phyloP scores from a whole-genome alignment of 2,329 filamentous ascomycete species.

The Cercospora zeina region DNA sequence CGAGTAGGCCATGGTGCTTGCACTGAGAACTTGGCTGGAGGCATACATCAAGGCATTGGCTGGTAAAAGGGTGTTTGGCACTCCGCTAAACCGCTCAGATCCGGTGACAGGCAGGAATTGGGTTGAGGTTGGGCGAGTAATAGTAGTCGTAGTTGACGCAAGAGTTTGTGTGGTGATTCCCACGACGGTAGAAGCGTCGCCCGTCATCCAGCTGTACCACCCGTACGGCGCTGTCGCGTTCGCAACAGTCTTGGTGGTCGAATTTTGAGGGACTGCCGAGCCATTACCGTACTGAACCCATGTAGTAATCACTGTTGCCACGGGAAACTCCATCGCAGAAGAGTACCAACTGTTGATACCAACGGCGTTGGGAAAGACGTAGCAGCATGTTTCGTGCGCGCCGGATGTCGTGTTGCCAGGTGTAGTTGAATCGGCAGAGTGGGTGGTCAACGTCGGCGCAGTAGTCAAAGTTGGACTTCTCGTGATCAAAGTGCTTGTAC shows the following conservation, averaged over 20 bases:
- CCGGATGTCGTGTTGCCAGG: not conserved
- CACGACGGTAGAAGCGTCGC: conserved; percentile 1
- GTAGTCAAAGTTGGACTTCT: not conserved
- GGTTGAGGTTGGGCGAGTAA: not conserved
- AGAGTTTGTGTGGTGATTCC: not conserved
- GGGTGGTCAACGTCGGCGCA: not conserved
- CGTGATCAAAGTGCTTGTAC: not conserved
- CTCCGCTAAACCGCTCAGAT: conserved; percentile 3
- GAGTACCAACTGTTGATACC: conserved; percentile 10
- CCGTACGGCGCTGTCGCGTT: conserved; percentile 10
- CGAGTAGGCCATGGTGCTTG: conserved; percentile 12
- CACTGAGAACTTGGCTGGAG: conserved; percentile 5
- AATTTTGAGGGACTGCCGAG: conserved; percentile 10
- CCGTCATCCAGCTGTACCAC: conserved; percentile 13
- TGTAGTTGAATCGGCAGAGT: not conserved
- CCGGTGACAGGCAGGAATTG: not conserved
- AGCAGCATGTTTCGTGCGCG: conserved; percentile 4
- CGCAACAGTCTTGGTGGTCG: conserved; percentile 1
- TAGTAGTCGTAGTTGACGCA: not conserved
- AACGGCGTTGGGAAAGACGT: conserved; percentile 1
- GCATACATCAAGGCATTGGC: conserved; percentile 11
- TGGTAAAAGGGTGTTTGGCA: conserved; percentile 4
- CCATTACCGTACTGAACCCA: conserved; percentile 13
- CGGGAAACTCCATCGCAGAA: conserved; percentile 7
- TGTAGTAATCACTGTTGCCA: conserved; percentile 8